Evolutionary conservation across 164 flowering plant genomes (phyloP), one percentile per base, ranked within the genome.

Genomic region (Magnolia changhungtana): DNA sequence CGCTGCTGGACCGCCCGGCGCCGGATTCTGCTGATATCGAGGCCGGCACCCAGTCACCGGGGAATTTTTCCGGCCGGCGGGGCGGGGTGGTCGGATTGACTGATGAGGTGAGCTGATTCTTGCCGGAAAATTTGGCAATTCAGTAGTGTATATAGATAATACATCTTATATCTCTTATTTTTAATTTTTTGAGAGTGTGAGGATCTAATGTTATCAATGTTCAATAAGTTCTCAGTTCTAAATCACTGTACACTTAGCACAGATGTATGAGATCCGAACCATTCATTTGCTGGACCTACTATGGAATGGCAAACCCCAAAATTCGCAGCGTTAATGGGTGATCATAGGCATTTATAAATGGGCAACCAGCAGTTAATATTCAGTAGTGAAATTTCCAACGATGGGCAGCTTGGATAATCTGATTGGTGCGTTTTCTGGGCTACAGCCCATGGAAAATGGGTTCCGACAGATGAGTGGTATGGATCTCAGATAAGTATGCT

Each of bases 1-100:
- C 88, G 0, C 52, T 89, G 78, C 79, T 89, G 16, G 87, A 83
- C 2, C 69, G 37, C 50, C 79, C 82, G 7, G 49, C 71, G 4
- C 50, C 78, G 2, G 75, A 50, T 19, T 50, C 76, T 50, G 70
- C 68, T 1, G 77, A 65, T 14, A 23, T 23, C n/a, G 77, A 8
- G 24, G 74, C 74, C 18, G 81, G 72, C 50, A 50, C 16, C 63
- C 77, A 67, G 61, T 73, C 74, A 0, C 73, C 51, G 63, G 80
- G 29, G 31, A 71, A 16, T 69, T 78, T 59, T 8, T 31, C 72
- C 50, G 65, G 64, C 50, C 58, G 71, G 24, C 75, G 18, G 18
- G 79, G 29, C 45, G 69, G 49, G 23, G 72, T 68, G 52, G 59
- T 37, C n/a, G 72, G 77, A 55, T 52, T 68, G 21, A 67, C 77